Base-by-base conservation (phyloP, 352 stramenopile genomes). In the Vaucheria bursata region DNA sequence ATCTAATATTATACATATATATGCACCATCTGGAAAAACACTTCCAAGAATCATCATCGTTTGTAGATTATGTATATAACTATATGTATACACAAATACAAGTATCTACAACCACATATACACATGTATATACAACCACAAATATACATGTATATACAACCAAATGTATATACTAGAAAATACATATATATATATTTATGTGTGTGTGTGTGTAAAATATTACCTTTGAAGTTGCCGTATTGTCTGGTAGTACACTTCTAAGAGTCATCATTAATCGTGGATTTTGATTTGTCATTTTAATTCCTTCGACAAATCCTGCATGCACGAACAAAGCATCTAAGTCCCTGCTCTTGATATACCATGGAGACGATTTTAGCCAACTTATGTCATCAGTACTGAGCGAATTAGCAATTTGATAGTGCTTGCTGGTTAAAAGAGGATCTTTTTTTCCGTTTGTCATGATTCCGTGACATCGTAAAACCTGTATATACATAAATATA, bases 211-310 rank as follows among this genome's bases (percentile, higher is more conserved):
- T n/a, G n/a, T n/a, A n/a, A n/a, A 7, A 31, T 2, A 31, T 68
- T 34, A 68, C 52, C 52, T 81, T 81, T n/a, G 53, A 74, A 0
- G 76, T 78, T 37, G 73, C 72, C 3, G 49, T 77, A 66, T 59
- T 72, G 29, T 83, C 78, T 29, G 72, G 32, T 18, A 81, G 71
- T 4, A 87, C 37, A 7, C 52, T 81, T 5, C 82, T 37, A 71
- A 86, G 86, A 35, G 79, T 86, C 64, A 86, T 85, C 82, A 86
- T 86, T 49, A 87, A 53, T 1, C 81, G 50, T 33, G 81, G 75
- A 49, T 85, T 78, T 37, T 86, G 82, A 34, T 71, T 50, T 4
- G 37, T 49, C 40, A 87, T 32, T 8, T 39, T 71, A 25, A 64
- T 38, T 18, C 73, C 53, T 1, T 38, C 34, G 0, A 74, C 75